These are phyloP conservation scores for Isatis tinctoria DNA, from an alignment of 345 rosid genomes.

Conservation along the genomic window DNA sequence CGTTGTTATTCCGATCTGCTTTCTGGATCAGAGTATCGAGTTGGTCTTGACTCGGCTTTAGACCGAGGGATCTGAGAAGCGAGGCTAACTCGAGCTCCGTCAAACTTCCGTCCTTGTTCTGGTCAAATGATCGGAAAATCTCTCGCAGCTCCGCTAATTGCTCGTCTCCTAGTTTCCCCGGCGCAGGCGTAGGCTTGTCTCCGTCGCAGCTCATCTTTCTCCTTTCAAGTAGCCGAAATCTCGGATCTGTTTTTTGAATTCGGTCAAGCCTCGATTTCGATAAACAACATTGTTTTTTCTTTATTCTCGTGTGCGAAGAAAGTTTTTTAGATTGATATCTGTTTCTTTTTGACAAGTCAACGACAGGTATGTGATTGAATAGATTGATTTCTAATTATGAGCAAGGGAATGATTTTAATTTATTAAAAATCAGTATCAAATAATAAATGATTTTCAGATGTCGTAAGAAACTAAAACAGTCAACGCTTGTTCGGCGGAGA, in stretches of 20 bases:
- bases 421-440: neutral
- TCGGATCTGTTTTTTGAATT: conserved; percentile 3
- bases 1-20: conserved; percentile 86
- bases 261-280: conserved; percentile 2
- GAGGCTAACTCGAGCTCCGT: conserved; percentile 89
- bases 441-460: conserved; percentile 4
- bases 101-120: conserved; percentile 85
- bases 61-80: conserved; percentile 71
- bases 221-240: neutral
- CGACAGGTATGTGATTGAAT: conserved; percentile 15
- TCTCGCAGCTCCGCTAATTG: conserved; percentile 77
- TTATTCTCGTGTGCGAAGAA: neutral
- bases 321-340: conserved; percentile 1
- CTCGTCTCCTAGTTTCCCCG: conserved; percentile 58
- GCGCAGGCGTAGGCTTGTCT: conserved; percentile 18
- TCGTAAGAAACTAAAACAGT: neutral
- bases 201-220: conserved; percentile 44
- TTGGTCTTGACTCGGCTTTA: conserved; percentile 79
- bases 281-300: neutral
- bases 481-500: conserved; percentile 21
- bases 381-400: neutral
- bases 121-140: conserved; percentile 82
- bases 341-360: conserved; percentile 27
- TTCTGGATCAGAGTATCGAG: conserved; percentile 64
- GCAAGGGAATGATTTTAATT: neutral